These are phyloP conservation scores for Tilletia caries DNA, from an alignment of 1,284 basidiomycete genomes.

Conservation along the genomic window DNA sequence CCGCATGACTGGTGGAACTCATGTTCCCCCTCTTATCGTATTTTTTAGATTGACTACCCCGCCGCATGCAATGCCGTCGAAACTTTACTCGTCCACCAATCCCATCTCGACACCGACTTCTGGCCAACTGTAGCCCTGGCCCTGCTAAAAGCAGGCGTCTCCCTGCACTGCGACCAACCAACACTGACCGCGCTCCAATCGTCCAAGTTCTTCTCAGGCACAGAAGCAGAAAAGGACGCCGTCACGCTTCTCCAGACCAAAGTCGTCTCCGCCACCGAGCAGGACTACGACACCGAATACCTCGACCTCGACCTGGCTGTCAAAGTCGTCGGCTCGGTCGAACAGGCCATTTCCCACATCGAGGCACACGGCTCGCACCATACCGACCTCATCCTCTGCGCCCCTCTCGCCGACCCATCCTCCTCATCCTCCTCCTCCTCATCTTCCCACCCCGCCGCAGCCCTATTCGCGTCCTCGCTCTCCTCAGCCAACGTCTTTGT, in stretches of 20 bases:
- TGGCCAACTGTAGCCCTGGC: conserved; percentile 77
- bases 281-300: conserved; percentile 82
- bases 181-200: conserved; percentile 13
- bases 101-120: conserved; percentile 52
- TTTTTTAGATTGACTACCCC: conserved; percentile 83
- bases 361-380: conserved; percentile 91
- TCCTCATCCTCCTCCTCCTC: conserved; percentile 15
- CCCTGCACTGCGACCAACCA: conserved; percentile 72
- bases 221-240: not conserved
- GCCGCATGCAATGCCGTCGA: conserved; percentile 94
- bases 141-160: conserved; percentile 68
- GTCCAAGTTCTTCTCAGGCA: not conserved
- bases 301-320: conserved; percentile 63
- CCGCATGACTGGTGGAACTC: not conserved
- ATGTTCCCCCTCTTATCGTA: not conserved
- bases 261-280: conserved; percentile 47
- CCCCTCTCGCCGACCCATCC: conserved; percentile 63
- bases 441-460: conserved; percentile 56
- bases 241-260: conserved; percentile 32
- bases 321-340: conserved; percentile 67
- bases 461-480: conserved; percentile 77
- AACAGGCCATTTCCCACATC: conserved; percentile 78
- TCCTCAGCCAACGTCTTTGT: conserved; percentile 90
- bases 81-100: conserved; percentile 79
- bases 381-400: conserved; percentile 90